Evolutionary conservation across 1,284 basidiomycete genomes (phyloP).

Genomic region (Trametes versicolor): DNA sequence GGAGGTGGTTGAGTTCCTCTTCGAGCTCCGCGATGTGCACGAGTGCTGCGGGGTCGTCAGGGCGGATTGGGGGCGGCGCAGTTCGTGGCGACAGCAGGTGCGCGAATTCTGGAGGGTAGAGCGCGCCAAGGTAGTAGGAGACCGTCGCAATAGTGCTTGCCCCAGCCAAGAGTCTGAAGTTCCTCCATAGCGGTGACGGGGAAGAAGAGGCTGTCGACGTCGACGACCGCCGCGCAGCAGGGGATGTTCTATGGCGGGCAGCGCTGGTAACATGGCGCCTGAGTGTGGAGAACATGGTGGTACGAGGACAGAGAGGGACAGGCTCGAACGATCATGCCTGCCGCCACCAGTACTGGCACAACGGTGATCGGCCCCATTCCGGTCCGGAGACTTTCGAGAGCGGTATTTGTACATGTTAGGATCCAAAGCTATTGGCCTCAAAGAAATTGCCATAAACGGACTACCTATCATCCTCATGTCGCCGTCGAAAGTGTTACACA

Average conservation of each 20-base stretch:
- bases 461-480: too few species aligned
- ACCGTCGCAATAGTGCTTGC: slow-evolving; percentile 35
- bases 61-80: slow-evolving; percentile 74
- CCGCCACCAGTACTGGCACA: background rate
- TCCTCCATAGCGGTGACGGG: slow-evolving; percentile 25
- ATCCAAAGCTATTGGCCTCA: slow-evolving; percentile 13
- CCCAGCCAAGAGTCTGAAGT: slow-evolving; percentile 31
- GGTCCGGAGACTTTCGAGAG: slow-evolving; percentile 4
- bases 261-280: slow-evolving; percentile 29
- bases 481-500: too few species aligned
- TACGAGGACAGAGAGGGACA: slow-evolving; percentile 21
- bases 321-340: background rate
- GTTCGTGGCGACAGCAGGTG: slow-evolving; percentile 76
- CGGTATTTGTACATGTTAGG: slow-evolving; percentile 15
- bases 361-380: background rate
- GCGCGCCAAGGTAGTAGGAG: slow-evolving; percentile 63
- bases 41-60: slow-evolving; percentile 69
- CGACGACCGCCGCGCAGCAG: slow-evolving; percentile 29
- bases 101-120: slow-evolving; percentile 70
- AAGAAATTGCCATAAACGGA: background rate
- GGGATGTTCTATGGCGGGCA: slow-evolving; percentile 9
- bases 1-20: slow-evolving; percentile 70
- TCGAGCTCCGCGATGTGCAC: slow-evolving; percentile 74
- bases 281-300: slow-evolving; percentile 33
- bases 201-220: slow-evolving; percentile 34